Percentiles rank a stretch among this genome's conserved stretches.
phyloP scores from a whole-genome alignment of 345 rosid species.

The Eucalyptus brandiana region DNA sequence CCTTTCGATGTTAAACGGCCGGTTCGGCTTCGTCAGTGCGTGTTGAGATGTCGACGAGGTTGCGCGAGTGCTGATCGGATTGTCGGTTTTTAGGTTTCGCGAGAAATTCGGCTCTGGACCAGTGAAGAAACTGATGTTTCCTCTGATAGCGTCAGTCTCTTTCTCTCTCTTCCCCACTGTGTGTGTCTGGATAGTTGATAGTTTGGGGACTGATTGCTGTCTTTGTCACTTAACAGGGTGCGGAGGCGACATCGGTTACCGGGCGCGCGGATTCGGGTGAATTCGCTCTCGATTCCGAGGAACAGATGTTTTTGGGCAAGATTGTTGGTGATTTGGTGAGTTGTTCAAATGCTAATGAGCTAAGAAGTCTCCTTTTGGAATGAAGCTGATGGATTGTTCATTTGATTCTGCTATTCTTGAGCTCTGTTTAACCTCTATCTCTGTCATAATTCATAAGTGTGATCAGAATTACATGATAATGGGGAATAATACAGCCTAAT shows the following conservation, averaged over 20 bases:
- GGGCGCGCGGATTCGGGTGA: not conserved
- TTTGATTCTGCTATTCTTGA: not conserved
- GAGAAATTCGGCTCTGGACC: constrained; percentile 34
- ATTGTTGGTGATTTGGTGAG: constrained; percentile 46
- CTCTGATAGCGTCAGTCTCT: not conserved
- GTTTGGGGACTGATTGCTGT: not conserved
- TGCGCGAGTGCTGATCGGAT: not conserved
- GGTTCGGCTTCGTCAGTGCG: not conserved
- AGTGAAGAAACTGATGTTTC: not conserved
- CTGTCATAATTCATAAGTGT: not conserved
- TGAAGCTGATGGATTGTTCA: not conserved
- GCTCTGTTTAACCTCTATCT: not conserved
- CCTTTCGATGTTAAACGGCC: not conserved
- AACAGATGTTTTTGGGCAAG: constrained; percentile 10
- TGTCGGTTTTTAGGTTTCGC: constrained; percentile 15
- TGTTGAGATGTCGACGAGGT: not conserved
- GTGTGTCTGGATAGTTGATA: not conserved
- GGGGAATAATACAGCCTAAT: not conserved
- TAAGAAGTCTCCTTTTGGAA: not conserved
- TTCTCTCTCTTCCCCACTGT: not conserved
- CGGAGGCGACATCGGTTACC: not conserved
- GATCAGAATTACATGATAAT: not conserved
- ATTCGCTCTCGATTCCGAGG: not conserved
- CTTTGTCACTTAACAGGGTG: not conserved
- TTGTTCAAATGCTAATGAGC: not conserved